Conservation (phyloP, 2,329 filamentous ascomycete genomes). For the Botrytis galanthina region DNA sequence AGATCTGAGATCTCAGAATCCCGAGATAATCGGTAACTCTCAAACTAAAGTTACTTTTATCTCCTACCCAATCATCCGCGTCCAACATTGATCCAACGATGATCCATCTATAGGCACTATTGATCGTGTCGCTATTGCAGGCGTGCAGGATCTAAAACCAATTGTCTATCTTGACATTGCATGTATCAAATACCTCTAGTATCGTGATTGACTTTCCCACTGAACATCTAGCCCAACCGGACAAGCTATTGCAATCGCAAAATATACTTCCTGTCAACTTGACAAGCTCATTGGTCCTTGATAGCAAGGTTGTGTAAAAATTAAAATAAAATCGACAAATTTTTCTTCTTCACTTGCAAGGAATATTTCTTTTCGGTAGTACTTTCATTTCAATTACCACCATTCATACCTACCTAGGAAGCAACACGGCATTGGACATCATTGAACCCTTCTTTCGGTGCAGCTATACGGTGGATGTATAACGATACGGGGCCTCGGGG, state of each 20-base stretch:
- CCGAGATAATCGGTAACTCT: background rate
- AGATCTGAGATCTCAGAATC: background rate
- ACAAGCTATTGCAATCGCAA: background rate
- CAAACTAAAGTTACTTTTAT: background rate
- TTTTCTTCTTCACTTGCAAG: background rate
- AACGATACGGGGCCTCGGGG: background rate
- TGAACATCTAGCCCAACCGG: background rate
- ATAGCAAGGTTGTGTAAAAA: background rate
- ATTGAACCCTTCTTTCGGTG: background rate
- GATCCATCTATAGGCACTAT: background rate
- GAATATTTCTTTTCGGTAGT: background rate
- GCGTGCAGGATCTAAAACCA: background rate
- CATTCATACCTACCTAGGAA: background rate
- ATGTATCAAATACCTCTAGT: background rate
- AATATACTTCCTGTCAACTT: background rate
- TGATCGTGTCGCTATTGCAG: background rate
- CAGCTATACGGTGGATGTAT: background rate
- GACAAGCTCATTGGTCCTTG: background rate
- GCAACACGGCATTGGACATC: background rate
- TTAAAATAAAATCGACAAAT: background rate
- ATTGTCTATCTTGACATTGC: background rate
- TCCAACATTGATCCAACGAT: background rate
- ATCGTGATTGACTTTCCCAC: background rate
- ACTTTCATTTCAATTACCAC: background rate
- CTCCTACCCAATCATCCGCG: background rate